Evolutionary conservation across 2,329 filamentous ascomycete genomes (phyloP).

Genomic region (Hypoxylon sp.): DNA sequence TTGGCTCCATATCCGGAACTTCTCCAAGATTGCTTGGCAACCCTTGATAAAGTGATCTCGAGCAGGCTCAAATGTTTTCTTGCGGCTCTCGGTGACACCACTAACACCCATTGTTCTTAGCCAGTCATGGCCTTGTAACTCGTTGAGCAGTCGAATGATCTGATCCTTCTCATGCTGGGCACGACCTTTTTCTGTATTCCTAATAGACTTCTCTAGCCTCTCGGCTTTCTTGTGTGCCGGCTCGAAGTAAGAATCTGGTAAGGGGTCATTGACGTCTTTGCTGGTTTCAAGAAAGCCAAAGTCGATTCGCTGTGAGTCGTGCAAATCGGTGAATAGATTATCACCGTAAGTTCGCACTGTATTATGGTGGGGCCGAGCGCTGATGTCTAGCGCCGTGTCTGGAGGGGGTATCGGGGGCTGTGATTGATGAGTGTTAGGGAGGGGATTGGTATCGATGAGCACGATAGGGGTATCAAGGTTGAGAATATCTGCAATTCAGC

Average conservation of each 20-base stretch:
- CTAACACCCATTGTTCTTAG: conserved; percentile 91
- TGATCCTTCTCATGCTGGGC: conserved; percentile 78
- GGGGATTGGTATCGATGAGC: conserved; percentile 70
- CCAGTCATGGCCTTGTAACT: conserved; percentile 93
- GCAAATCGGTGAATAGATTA: conserved; percentile 68
- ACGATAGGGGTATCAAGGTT: conserved; percentile 80
- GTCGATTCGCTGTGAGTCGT: conserved; percentile 70
- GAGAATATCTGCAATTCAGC: conserved; percentile 72
- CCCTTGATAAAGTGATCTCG: conserved; percentile 87
- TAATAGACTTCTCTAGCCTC: conserved; percentile 72
- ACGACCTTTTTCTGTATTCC: conserved; percentile 74
- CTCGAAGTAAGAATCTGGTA: conserved; percentile 70
- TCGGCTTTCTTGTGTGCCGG: conserved; percentile 71
- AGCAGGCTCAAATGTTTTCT: conserved; percentile 88
- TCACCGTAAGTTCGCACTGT: conserved; percentile 69
- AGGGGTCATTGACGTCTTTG: conserved; percentile 65
- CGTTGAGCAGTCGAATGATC: conserved; percentile 78
- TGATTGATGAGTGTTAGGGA: conserved; percentile 58
- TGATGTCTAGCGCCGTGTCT: conserved; percentile 40
- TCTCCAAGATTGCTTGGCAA: conserved; percentile 84
- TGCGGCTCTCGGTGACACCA: conserved; percentile 85
- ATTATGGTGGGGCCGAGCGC: conserved; percentile 53
- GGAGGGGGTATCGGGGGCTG: conserved; percentile 53
- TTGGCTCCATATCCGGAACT: conserved; percentile 89
- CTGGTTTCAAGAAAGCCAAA: conserved; percentile 67